Base-by-base conservation (phyloP, 257 asterid genomes). In the Gynochthodes officinalis region DNA sequence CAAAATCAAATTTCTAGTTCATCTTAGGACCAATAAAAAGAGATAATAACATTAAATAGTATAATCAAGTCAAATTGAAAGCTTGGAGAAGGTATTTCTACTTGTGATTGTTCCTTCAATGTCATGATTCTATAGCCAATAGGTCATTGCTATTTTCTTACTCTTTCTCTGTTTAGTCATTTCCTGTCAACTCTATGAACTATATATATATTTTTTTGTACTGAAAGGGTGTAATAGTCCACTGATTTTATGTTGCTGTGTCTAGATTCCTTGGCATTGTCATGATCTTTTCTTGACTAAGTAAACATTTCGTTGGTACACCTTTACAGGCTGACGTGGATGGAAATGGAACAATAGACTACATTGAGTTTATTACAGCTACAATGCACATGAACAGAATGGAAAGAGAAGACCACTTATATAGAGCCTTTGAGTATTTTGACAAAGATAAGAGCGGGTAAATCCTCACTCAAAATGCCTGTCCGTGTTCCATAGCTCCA, bases 391-490 rank as follows among this genome's bases (percentile, higher is more conserved):
- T 88, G 97, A 91, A 91, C 85, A 91, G 97, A 32, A 46, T 91
- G 86, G 97, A 91, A 67, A 91, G 91, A 80, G 93, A 88, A 79
- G 97, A 91, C 82, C 96, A 86, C 74, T 79, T 91, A 60, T 91
- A 78, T 86, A 91, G 79, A 85, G 96, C 97, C 37, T 91, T 91
- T n/a, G 93, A 89, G 82, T 88, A 88, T 76, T 91, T 91, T 73
- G 97, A 91, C 88, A 89, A 91, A 84, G 96, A 91, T 60, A 91
- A 85, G 81, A 91, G 96, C 91, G 97, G 97, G 97, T 89, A 76
- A 25, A 40, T 68, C 74, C 57, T n/a, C 42, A 44, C 71, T 62
- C 55, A 46, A 57, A 72, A 74, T 53, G 11, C 66, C 18, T 71
- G 35, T 39, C 2, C 15, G 23, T 75, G n/a, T 76, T 46, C 42